Evolutionary conservation across 179 eudicot species (phyloP).

Genomic region (Amaranthus tricolor): DNA sequence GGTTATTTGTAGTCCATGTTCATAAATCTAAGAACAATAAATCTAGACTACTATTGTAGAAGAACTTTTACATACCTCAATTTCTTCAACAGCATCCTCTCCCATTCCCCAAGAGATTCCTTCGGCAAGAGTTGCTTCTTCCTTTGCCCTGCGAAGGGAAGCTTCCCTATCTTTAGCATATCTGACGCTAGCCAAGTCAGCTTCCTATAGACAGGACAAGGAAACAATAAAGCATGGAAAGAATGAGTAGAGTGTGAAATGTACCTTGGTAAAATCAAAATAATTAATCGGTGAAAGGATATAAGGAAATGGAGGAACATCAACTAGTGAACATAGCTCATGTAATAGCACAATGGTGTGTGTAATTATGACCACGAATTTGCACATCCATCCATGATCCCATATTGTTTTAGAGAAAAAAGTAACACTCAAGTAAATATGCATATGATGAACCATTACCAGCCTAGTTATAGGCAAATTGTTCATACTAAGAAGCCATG

Average conservation of each 20-base stretch:
- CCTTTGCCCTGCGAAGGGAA: slow-evolving; percentile 79
- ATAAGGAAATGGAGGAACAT: neutral
- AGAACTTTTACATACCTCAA: slow-evolving; percentile 56
- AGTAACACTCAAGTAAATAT: neutral
- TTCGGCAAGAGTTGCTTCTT: slow-evolving; percentile 79
- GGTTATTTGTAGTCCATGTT: too few species aligned
- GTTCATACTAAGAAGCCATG: neutral
- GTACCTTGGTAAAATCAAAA: neutral
- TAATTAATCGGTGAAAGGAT: neutral
- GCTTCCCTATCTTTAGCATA: slow-evolving; percentile 85
- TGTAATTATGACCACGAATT: neutral
- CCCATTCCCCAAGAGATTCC: slow-evolving; percentile 98
- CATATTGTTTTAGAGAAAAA: neutral
- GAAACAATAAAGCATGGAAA: slow-evolving; percentile 15
- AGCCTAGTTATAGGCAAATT: neutral
- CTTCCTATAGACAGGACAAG: slow-evolving; percentile 48
- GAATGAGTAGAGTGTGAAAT: neutral
- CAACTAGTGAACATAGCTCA: neutral
- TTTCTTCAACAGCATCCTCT: slow-evolving; percentile 95
- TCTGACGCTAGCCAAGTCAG: slow-evolving; percentile 51
- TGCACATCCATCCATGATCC: neutral
- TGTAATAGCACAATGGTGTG: neutral
- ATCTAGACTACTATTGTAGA: neutral
- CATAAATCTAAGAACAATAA: too few species aligned
- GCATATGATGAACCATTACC: neutral